phyloP scores from a whole-genome alignment of 352 stramenopile genomes.

The Phytophthora lateralis region DNA sequence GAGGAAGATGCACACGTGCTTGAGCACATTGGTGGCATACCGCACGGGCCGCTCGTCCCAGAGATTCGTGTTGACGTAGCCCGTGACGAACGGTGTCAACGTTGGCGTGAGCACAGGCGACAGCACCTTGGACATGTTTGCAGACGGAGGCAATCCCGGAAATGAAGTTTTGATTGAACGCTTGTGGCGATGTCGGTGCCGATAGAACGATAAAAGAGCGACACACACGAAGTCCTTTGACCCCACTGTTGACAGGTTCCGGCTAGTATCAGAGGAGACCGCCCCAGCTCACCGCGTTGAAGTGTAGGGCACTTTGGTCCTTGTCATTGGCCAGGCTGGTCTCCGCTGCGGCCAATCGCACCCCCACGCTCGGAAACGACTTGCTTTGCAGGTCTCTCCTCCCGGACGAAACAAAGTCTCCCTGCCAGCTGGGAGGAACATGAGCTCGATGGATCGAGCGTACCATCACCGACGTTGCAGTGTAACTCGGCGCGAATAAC shows the following conservation, averaged over 20 bases:
- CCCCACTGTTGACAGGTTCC: background rate
- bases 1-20: conserved; percentile 60
- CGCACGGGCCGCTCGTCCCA: conserved; percentile 52
- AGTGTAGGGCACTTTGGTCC: conserved; percentile 9
- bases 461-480: too few relatives aligned
- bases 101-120: conserved; percentile 23
- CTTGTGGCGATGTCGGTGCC: background rate
- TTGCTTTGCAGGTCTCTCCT: background rate
- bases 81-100: conserved; percentile 13
- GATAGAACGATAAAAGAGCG: background rate
- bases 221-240: background rate
- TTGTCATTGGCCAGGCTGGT: conserved; percentile 6
- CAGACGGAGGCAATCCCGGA: conserved; percentile 11
- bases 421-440: background rate
- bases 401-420: background rate
- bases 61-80: conserved; percentile 31
- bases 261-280: background rate
- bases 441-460: background rate
- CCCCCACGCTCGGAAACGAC: background rate
- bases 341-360: conserved; percentile 5
- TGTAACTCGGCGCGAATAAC: too few relatives aligned
- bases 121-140: conserved; percentile 25
- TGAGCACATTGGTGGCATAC: conserved; percentile 58
- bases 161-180: conserved; percentile 15
- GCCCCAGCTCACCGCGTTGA: conserved; percentile 7